Base-by-base conservation (phyloP, 2,329 filamentous ascomycete genomes). In the Verticillium isaacii region DNA sequence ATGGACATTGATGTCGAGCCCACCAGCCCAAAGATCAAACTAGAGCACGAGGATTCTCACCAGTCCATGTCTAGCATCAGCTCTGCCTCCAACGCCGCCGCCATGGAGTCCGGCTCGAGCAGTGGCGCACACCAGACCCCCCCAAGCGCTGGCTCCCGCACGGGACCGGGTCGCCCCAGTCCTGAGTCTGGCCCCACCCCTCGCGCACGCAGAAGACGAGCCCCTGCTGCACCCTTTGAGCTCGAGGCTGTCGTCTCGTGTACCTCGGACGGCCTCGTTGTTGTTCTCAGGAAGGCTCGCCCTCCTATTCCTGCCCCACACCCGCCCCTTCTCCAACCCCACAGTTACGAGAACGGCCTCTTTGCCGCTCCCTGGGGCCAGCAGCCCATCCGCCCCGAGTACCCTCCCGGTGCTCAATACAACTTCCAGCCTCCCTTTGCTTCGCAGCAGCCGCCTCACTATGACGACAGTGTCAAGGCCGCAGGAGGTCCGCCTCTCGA, bases 181-280 rank as follows among this genome's bases (percentile, higher is more conserved):
- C 45, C 45, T 23, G 45, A 52, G 8, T 23, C 45, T 23, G 54
- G 54, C 54, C 75, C 75, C 2, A 80, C 82, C 1, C 45, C 45
- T 12, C 45, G 45, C 19, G 45, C 19, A 9, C 45, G 45, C 2
- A 23, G 45, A 14, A 52, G 45, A 25, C 45, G 45, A 23, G 19
- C 45, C 11, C 45, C 19, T 5, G 19, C 4, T 23, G 45, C 45
- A 6, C 45, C 45, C 9, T 80, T 92, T 59, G 91, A 96, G 75
- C 78, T 96, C 4, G 92, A 96, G 75, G 92, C 92, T 2, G 91
- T 96, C n/a, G 88, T 96, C 5, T 96, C 92, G 0, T 96, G 92
- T 75, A 92, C 92, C 2, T 96, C 92, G 0, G 92, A 96, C 72
- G 92, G 92, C 1, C 79, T 96, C 0, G 91, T 96, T 2, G 91